Percentiles rank a stretch among this genome's conserved stretches.
phyloP scores from a whole-genome alignment of 1,284 basidiomycete species.

The Fomes fomentarius region DNA sequence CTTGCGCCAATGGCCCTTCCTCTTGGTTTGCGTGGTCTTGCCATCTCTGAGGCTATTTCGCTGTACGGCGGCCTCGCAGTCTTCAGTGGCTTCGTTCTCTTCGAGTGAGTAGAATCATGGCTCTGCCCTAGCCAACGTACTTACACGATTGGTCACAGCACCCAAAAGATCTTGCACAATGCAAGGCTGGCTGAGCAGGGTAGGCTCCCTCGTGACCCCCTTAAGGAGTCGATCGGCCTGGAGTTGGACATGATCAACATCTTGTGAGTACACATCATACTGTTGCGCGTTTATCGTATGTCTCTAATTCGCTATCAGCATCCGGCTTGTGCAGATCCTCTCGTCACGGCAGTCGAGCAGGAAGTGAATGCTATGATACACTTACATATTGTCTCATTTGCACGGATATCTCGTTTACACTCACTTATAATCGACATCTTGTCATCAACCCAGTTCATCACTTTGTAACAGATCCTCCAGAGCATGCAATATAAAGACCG shows the following conservation, averaged over 20 bases:
- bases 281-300: constrained; percentile 1
- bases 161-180: constrained; percentile 81
- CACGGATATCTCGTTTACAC: no score
- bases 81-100: constrained; percentile 87
- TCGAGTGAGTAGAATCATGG: constrained; percentile 56
- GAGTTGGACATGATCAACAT: constrained; percentile 91
- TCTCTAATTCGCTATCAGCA: constrained; percentile 42
- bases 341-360: constrained; percentile 61
- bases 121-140: neutral
- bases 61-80: constrained; percentile 88
- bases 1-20: constrained; percentile 89
- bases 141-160: constrained; percentile 43
- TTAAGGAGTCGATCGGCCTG: constrained; percentile 79
- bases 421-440: neutral
- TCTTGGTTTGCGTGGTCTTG: constrained; percentile 76
- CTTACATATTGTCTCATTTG: neutral
- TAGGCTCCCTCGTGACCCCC: constrained; percentile 68
- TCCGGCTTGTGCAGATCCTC: constrained; percentile 86
- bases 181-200: constrained; percentile 77
- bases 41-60: constrained; percentile 78
- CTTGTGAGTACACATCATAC: constrained; percentile 52
- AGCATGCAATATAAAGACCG: constrained; percentile 4
- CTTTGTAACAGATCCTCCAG: neutral
- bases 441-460: neutral
- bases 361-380: constrained; percentile 35